These are phyloP conservation scores for Penicillium aurantiogriseum DNA, from an alignment of 2,329 filamentous ascomycete genomes.

Conservation along the genomic window DNA sequence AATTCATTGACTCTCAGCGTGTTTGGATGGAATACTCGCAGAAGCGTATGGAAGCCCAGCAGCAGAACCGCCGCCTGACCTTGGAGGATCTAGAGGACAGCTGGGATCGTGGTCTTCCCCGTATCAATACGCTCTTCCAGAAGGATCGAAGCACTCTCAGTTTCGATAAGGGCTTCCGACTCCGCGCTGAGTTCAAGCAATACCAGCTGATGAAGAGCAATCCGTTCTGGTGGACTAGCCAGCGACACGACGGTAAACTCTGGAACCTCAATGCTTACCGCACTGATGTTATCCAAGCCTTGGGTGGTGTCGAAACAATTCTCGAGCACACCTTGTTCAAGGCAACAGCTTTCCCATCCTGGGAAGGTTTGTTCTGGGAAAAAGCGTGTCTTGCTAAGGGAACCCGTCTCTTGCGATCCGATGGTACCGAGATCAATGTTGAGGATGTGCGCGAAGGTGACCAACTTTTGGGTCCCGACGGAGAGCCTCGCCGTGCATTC, in stretches of 20 bases:
- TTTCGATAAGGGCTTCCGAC: conserved; percentile 97
- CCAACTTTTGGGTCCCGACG: conserved; percentile 51
- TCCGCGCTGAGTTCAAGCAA: conserved; percentile 93
- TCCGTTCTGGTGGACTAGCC: conserved; percentile 99
- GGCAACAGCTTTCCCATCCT: conserved; percentile 91
- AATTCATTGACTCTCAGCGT: conserved; percentile 97
- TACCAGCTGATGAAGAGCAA: conserved; percentile 99
- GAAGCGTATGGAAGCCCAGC: conserved; percentile 93
- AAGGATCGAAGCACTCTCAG: conserved; percentile 95
- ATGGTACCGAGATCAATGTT: conserved; percentile 47
- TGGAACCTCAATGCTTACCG: conserved; percentile 97
- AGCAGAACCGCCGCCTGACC: conserved; percentile 91
- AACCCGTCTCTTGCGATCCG: conserved; percentile 47
- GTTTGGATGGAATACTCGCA: conserved; percentile 99
- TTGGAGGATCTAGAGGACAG: conserved; percentile 96
- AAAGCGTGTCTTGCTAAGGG: conserved; percentile 52
- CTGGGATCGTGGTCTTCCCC: conserved; percentile 94
- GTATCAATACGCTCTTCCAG: conserved; percentile 98
- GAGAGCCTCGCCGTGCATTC: conserved; percentile 49
- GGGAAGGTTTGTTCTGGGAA: conserved; percentile 95
- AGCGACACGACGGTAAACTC: conserved; percentile 92
- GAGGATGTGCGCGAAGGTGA: conserved; percentile 53
- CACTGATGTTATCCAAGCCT: conserved; percentile 92
- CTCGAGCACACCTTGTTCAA: conserved; percentile 96
- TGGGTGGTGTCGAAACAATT: conserved; percentile 97